Conservation (phyloP, 768 basidiomycete species). For the Mycena rebaudengoi region DNA sequence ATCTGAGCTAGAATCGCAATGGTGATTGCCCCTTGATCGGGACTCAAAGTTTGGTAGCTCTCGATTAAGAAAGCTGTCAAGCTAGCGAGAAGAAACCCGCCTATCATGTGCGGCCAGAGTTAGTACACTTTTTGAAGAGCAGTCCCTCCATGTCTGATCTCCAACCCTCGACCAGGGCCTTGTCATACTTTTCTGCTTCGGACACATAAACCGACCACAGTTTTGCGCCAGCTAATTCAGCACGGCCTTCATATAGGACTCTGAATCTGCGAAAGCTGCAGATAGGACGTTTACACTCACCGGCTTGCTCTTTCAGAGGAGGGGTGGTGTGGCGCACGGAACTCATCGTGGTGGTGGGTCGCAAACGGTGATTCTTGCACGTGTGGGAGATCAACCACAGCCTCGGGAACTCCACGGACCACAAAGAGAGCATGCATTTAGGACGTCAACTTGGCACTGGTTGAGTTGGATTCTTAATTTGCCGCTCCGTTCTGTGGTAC, state of each 20-base stretch:
- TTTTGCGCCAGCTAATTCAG: too few relatives aligned
- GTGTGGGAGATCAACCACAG: background rate
- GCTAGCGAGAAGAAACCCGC: slow-evolving; percentile 18
- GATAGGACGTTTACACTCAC: too few relatives aligned
- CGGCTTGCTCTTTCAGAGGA: background rate
- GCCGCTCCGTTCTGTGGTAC: too few relatives aligned
- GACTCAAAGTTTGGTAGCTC: background rate
- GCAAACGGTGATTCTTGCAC: background rate
- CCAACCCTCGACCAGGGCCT: slow-evolving; percentile 10
- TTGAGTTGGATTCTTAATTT: too few relatives aligned
- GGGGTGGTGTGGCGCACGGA: background rate
- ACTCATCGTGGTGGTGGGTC: background rate
- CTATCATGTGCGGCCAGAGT: background rate
- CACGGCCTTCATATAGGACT: too few relatives aligned
- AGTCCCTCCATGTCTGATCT: slow-evolving; percentile 4
- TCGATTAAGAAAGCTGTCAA: slow-evolving; percentile 16
- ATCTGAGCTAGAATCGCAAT: background rate
- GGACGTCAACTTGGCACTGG: too few relatives aligned
- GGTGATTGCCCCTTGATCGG: background rate
- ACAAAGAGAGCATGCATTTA: too few relatives aligned
- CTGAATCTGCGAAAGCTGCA: too few relatives aligned
- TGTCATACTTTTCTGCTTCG: slow-evolving; percentile 20
- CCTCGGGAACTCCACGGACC: too few relatives aligned
- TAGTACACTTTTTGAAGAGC: background rate
- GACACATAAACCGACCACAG: too few relatives aligned